Conservation (phyloP, 441 rosid genomes). For the Jatropha multifida region DNA sequence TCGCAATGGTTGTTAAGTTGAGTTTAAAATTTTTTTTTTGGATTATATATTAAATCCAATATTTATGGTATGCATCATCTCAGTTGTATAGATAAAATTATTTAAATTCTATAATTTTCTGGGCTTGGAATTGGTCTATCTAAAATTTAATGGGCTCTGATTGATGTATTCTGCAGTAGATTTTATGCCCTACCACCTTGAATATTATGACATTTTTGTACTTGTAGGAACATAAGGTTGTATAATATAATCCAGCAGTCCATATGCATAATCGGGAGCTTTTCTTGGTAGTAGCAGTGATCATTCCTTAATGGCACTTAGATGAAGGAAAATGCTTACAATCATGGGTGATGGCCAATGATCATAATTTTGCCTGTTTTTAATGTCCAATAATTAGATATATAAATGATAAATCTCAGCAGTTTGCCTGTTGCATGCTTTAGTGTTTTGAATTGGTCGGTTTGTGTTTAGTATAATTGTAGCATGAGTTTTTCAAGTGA, state of each 20-base stretch:
- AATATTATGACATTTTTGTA: neutral
- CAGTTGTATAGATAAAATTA: neutral
- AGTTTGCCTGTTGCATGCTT: neutral
- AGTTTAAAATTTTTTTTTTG: neutral
- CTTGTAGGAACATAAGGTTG: neutral
- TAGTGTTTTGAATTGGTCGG: neutral
- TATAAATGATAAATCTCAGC: neutral
- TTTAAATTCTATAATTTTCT: too few relatives aligned
- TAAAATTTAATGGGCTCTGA: neutral
- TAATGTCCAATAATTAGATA: neutral
- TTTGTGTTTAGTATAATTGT: neutral
- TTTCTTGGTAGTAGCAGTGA: neutral
- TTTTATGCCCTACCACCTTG: neutral
- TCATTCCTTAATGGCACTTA: neutral
- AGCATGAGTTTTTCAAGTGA: neutral
- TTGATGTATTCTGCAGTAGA: neutral
- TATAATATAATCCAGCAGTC: neutral
- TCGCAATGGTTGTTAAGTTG: neutral
- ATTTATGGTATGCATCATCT: neutral
- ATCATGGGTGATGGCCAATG: neutral
- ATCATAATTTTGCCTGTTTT: neutral
- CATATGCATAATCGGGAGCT: neutral
- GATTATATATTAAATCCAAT: neutral
- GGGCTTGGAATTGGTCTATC: neutral
- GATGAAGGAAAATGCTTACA: neutral